Conservation (phyloP, 768 basidiomycete genomes). For the Lactifluus subvellereus region DNA sequence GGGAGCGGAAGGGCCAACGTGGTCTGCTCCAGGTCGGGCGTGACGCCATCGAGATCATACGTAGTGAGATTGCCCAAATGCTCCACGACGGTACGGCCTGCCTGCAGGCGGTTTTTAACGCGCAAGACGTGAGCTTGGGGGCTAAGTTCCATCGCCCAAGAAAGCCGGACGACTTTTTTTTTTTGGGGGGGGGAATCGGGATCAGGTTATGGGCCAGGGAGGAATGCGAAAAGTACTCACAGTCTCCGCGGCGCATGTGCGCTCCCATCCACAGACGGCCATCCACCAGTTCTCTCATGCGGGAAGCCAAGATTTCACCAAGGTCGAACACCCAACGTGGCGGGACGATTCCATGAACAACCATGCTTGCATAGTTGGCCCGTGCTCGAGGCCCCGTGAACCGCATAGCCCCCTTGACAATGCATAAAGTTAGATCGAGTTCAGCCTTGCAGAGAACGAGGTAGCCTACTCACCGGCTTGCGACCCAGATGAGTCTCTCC, state of each 20-base stretch:
- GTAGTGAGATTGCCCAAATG: constrained; percentile 1
- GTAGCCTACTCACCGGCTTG: constrained; percentile 34
- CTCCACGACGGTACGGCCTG: constrained; percentile 30
- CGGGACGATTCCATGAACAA: constrained; percentile 4
- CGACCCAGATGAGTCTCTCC: constrained; percentile 39
- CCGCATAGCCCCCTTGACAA: constrained; percentile 21
- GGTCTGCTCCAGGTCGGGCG: constrained; percentile 12
- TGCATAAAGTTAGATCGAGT: not conserved
- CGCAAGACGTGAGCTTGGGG: constrained; percentile 36
- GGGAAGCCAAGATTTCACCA: constrained; percentile 30
- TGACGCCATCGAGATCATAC: constrained; percentile 12
- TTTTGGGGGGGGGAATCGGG: not conserved
- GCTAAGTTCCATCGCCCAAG: constrained; percentile 35
- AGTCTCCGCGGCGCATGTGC: constrained; percentile 42
- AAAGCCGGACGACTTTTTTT: constrained; percentile 30
- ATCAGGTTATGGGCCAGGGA: not conserved
- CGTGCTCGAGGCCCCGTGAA: constrained; percentile 15
- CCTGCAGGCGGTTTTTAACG: constrained; percentile 28
- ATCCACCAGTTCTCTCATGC: constrained; percentile 30
- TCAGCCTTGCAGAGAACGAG: constrained; percentile 8
- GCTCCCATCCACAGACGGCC: constrained; percentile 39
- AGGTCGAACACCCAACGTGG: constrained; percentile 28
- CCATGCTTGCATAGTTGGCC: constrained; percentile 11
- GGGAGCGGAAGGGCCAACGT: not conserved
- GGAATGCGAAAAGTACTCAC: constrained; percentile 26